phyloP scores from a whole-genome alignment of 139 green algal species.

The Tetraselmis chui region DNA sequence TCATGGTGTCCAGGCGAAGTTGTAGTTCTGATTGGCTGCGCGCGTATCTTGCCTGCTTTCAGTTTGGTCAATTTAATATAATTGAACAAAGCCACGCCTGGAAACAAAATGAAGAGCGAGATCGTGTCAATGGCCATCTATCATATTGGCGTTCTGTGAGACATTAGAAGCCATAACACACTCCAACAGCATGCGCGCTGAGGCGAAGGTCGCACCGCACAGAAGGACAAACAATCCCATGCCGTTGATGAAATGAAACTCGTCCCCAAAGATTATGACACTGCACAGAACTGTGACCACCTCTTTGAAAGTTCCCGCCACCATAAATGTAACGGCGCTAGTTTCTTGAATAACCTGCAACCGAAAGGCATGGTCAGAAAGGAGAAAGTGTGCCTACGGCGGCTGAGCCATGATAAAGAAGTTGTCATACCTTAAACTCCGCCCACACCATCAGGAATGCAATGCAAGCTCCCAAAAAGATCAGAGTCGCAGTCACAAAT shows the following conservation, averaged over 20 bases:
- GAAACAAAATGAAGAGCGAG: too few relatives aligned
- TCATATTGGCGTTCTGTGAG: too few relatives aligned
- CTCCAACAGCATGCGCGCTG: too few relatives aligned
- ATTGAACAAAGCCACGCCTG: not conserved
- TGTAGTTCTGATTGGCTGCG: too few relatives aligned
- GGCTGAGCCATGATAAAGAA: too few relatives aligned
- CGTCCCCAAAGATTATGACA: conserved; percentile 66
- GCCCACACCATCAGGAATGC: conserved; percentile 81
- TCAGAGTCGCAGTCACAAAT: conserved; percentile 36
- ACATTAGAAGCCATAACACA: too few relatives aligned
- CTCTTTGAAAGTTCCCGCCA: conserved; percentile 87
- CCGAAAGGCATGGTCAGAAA: too few relatives aligned
- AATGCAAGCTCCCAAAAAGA: conserved; percentile 53
- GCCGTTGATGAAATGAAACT: conserved; percentile 65
- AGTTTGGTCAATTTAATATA: not conserved
- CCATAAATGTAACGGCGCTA: conserved; percentile 87
- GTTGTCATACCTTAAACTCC: conserved; percentile 46
- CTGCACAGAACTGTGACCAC: conserved; percentile 49
- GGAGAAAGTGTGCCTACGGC: too few relatives aligned
- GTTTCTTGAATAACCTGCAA: conserved; percentile 75
- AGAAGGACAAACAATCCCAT: conserved; percentile 67
- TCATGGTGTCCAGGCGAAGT: too few relatives aligned
- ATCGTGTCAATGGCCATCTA: too few relatives aligned
- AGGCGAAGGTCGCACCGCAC: not conserved
- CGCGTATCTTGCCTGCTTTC: not conserved